phyloP scores from a whole-genome alignment of 169 alveolate species.

The Eimeria sp. region DNA sequence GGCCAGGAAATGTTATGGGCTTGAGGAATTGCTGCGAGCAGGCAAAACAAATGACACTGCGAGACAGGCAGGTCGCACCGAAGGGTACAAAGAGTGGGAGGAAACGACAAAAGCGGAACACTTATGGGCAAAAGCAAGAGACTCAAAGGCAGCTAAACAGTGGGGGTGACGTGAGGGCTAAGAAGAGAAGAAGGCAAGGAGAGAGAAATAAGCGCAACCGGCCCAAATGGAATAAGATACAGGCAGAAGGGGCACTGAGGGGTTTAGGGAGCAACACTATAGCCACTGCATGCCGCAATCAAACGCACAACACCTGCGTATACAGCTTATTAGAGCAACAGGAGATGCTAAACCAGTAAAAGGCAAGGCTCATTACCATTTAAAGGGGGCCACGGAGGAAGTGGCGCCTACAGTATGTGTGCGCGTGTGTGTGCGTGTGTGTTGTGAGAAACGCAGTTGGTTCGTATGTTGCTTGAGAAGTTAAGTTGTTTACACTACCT shows the following conservation, averaged over 20 bases:
- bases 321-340: background rate
- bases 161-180: too few relatives aligned
- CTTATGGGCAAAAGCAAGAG: too few relatives aligned
- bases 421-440: background rate
- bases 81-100: background rate
- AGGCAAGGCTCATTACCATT: background rate
- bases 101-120: background rate
- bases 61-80: background rate
- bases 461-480: background rate
- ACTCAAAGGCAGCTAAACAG: too few relatives aligned
- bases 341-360: background rate
- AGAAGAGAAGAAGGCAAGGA: background rate
- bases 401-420: background rate
- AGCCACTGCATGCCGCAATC: background rate
- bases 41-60: too few relatives aligned
- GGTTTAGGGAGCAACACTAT: background rate
- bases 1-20: constrained; percentile 74
- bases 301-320: background rate
- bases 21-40: constrained; percentile 70
- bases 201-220: background rate
- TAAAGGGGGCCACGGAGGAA: background rate
- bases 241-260: background rate
- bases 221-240: background rate
- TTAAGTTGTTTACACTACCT: background rate
- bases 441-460: background rate